Evolutionary conservation across 495 filamentous ascomycete genomes (phyloP), one percentile per base, ranked within the genome.

Genomic region (Glarea lozoyensis): DNA sequence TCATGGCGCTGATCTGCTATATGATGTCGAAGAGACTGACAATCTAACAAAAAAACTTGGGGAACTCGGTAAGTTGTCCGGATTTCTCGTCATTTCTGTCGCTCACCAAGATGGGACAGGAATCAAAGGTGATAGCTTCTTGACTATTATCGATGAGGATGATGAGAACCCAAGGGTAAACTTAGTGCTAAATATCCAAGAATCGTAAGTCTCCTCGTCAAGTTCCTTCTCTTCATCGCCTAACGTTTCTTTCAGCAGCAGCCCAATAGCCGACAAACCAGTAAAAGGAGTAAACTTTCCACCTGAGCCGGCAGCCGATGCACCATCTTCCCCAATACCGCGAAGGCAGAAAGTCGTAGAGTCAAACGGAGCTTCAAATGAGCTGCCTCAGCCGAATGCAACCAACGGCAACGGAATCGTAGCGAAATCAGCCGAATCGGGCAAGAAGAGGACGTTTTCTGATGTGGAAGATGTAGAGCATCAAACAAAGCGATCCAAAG

Each of bases 21-120:
- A 93, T 55, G 92, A 96, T 54, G 76, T 78, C 0, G 92, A 97
- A 42, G 69, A 89, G 48, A 86, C 87, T 5, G 88, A 94, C 46
- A 92, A 96, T 48, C 64, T 97, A 1, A 56, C 62, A 1, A 92
- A 87, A 65, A 84, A 79, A 33, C 72, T 98, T 20, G 68, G 60
- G 15, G 84, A 94, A n/a, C 68, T 94, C 1, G 88, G 86, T 55
- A 47, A 31, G 40, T 42, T 18, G 6, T 67, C 79, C 59, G 6
- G 4, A 3, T 9, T 52, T 20, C 24, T 25, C 16, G 13, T 40
- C 4, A 24, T 46, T 31, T 19, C 5, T 20, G 36, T 40, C 15
- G 18, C 15, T 20, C 43, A 46, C 40, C 68, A 52, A 58, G 46
- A 23, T 29, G 24, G 2, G 49, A 42, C 34, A 76, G 72, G 42